phyloP scores from a whole-genome alignment of 257 asterid genomes.

The Echium plantagineum region DNA sequence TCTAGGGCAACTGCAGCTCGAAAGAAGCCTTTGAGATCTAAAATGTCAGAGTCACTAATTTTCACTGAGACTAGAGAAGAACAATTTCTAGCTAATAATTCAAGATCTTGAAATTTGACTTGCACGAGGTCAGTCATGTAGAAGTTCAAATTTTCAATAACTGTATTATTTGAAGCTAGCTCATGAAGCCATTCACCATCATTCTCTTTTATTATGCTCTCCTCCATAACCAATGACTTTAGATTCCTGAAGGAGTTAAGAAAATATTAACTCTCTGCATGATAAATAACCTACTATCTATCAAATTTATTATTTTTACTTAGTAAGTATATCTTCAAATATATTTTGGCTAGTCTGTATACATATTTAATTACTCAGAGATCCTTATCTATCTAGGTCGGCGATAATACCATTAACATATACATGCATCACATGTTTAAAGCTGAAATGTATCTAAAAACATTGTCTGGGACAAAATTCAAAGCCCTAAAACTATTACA shows the following conservation, averaged over 20 bases:
- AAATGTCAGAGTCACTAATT: slow-evolving; percentile 42
- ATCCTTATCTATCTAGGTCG: too few relatives aligned
- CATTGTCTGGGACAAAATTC: too few relatives aligned
- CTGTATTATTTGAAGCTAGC: slow-evolving; percentile 36
- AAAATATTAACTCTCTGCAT: not conserved
- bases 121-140: slow-evolving; percentile 33
- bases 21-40: slow-evolving; percentile 32
- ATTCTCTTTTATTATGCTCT: slow-evolving; percentile 31
- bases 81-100: slow-evolving; percentile 38
- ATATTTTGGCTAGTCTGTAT: too few relatives aligned
- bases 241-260: not conserved
- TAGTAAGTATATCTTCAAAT: too few relatives aligned
- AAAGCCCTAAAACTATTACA: too few relatives aligned
- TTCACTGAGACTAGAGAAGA: slow-evolving; percentile 33
- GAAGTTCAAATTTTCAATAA: slow-evolving; percentile 38
- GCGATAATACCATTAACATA: too few relatives aligned
- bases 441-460: too few relatives aligned
- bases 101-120: slow-evolving; percentile 32
- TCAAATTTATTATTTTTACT: too few relatives aligned
- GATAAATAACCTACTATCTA: too few relatives aligned
- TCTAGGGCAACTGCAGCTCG: slow-evolving; percentile 32
- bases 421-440: too few relatives aligned
- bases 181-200: slow-evolving; percentile 55
- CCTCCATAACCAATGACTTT: slow-evolving; percentile 25
- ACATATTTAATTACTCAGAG: too few relatives aligned